Conservation (phyloP, 2,329 filamentous ascomycete species). For the Cercospora sojina region DNA sequence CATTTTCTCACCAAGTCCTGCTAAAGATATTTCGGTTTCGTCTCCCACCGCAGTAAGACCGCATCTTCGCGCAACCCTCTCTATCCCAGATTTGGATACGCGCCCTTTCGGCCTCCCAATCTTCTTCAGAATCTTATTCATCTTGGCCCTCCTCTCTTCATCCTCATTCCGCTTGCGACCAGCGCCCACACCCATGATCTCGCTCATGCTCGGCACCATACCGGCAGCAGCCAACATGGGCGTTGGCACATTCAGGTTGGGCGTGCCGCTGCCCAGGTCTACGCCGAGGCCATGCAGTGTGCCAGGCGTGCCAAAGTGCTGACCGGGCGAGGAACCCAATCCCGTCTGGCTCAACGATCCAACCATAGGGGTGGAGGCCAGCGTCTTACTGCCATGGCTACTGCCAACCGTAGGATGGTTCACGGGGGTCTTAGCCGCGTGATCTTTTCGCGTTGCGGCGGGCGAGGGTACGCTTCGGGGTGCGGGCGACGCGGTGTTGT, state of each 20-base stretch:
- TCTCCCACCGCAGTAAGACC: conserved; percentile 56
- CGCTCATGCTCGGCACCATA: conserved; percentile 45
- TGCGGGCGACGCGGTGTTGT: conserved; percentile 46
- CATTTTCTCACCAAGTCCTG: conserved; percentile 31
- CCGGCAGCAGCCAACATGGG: conserved; percentile 40
- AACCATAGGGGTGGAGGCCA: conserved; percentile 38
- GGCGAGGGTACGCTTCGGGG: conserved; percentile 34
- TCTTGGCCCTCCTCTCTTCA: conserved; percentile 53
- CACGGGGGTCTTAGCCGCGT: conserved; percentile 42
- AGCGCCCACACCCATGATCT: conserved; percentile 43
- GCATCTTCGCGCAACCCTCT: conserved; percentile 65
- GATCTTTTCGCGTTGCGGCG: conserved; percentile 31
- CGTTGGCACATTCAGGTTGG: conserved; percentile 41
- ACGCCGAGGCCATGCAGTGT: conserved; percentile 29
- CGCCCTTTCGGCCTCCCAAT: conserved; percentile 67
- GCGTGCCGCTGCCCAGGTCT: conserved; percentile 39
- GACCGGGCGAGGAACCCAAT: conserved; percentile 28
- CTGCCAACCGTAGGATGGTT: conserved; percentile 34
- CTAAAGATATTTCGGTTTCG: conserved; percentile 38
- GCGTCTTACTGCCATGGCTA: conserved; percentile 34
- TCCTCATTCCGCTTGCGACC: conserved; percentile 49
- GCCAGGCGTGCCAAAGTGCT: conserved; percentile 34
- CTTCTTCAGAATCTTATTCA: conserved; percentile 62
- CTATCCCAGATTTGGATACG: conserved; percentile 73
- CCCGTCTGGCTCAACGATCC: conserved; percentile 35